Percentiles rank a stretch among this genome's conserved stretches.
phyloP scores from a whole-genome alignment of 352 stramenopile species.

The Lagenidium sp. region DNA sequence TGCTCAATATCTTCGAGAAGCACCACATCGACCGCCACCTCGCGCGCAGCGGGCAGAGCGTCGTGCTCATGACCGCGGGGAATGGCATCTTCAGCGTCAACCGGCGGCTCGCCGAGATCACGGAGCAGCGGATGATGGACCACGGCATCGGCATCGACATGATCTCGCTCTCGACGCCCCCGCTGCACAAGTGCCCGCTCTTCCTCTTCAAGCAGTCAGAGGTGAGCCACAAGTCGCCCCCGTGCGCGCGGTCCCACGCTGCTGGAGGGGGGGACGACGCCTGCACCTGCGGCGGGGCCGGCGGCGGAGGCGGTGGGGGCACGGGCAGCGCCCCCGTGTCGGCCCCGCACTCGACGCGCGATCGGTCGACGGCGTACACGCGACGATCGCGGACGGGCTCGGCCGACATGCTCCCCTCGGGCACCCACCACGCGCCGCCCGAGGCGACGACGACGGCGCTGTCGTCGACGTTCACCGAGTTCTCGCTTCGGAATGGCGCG shows the following conservation, averaged over 20 bases:
- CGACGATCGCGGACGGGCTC: slow-evolving; percentile 12
- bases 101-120: slow-evolving; percentile 93
- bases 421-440: background rate
- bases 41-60: slow-evolving; percentile 91
- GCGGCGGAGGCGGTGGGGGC: background rate
- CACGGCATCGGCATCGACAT: slow-evolving; percentile 99
- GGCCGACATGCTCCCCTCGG: slow-evolving; percentile 4
- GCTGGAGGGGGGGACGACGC: slow-evolving; percentile 22
- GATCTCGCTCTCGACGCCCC: slow-evolving; percentile 91
- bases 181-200: slow-evolving; percentile 96
- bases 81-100: slow-evolving; percentile 97
- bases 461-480: background rate
- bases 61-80: slow-evolving; percentile 94
- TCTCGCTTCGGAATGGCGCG: background rate
- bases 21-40: slow-evolving; percentile 98
- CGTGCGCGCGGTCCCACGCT: background rate
- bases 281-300: slow-evolving; percentile 24
- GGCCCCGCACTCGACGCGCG: slow-evolving; percentile 5
- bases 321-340: background rate
- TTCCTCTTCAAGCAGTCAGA: slow-evolving; percentile 93
- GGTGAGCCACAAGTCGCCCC: slow-evolving; percentile 5
- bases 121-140: slow-evolving; percentile 99
- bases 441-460: background rate
- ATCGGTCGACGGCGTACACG: slow-evolving; percentile 1
- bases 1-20: slow-evolving; percentile 98